Base-by-base conservation (phyloP, 192 early-diverging fungal species). In the Endogone sp. region DNA sequence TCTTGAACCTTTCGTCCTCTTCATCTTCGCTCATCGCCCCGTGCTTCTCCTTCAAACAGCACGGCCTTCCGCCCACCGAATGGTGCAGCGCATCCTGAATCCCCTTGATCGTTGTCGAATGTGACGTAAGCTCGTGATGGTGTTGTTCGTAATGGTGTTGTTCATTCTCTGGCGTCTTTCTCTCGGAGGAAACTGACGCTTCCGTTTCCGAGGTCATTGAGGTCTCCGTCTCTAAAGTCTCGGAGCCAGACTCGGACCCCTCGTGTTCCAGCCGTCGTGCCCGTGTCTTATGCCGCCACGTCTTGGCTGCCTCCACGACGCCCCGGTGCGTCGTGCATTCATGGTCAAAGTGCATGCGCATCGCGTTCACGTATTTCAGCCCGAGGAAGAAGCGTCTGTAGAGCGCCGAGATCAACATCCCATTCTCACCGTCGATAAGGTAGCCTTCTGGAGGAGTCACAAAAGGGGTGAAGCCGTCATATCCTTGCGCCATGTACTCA, bases 391-490 rank as follows among this genome's bases (percentile, higher is more conserved):
- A 90, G 59, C 81, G 76, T 13, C 82, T 75, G 65, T 79, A 79
- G 22, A 90, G 60, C 21, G 85, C 80, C 6, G 83, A 75, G 23
- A 89, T 75, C 8, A 82, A 70, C 24, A 90, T 74, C 3, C 89
- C 87, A 66, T 79, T 83, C 60, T 90, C 89, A 31, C 89, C 81
- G 63, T 89, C 89, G 2, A 90, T 73, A 2, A 90, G 11, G 27
- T 74, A 63, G 60, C 86, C 69, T 30, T 82, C 76, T 8, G 72
- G 71, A 4, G 72, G 67, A 21, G 67, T 55, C 16, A 66, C 76
- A 24, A 90, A 66, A 10, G 76, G 68, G 1, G 64, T 72, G 65
- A 81, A 90, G 2, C 89, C 89, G 63, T 90, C 89, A 65, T 84
- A 81, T 2, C 89, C 89, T 3, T 67, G 65, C 65, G 85, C 86